phyloP scores from a whole-genome alignment of 495 filamentous ascomycete species.

The Penicillium pancosmium region DNA sequence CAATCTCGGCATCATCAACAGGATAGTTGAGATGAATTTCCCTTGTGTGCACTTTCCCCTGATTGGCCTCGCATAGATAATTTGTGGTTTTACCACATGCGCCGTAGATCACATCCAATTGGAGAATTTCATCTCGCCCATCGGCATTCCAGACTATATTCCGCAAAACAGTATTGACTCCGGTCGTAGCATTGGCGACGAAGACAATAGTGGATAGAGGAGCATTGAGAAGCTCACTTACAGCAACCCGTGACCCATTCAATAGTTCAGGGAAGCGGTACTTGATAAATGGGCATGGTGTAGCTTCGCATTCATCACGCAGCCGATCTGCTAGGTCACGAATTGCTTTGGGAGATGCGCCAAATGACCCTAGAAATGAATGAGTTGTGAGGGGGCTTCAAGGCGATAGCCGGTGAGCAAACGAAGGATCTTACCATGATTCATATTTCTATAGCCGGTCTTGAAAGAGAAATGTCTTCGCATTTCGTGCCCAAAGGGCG shows the following conservation, averaged over 20 bases:
- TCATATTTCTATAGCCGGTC: constrained; percentile 64
- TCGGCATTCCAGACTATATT: constrained; percentile 59
- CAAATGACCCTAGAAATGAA: constrained; percentile 64
- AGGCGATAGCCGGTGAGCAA: not conserved
- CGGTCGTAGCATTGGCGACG: constrained; percentile 73
- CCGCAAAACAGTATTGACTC: constrained; percentile 73
- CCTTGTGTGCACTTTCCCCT: constrained; percentile 23
- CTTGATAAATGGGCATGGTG: constrained; percentile 70
- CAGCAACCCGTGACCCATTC: constrained; percentile 60
- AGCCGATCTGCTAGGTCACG: constrained; percentile 53
- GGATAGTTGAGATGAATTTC: constrained; percentile 54
- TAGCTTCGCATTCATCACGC: constrained; percentile 59
- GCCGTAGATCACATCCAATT: constrained; percentile 70
- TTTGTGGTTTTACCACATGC: constrained; percentile 67
- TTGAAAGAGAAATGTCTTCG: constrained; percentile 66
- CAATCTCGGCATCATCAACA: constrained; percentile 55
- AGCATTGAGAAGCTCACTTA: constrained; percentile 64
- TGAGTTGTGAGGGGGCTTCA: constrained; percentile 6
- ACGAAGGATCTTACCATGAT: constrained; percentile 60
- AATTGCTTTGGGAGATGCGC: constrained; percentile 63
- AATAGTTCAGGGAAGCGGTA: constrained; percentile 61
- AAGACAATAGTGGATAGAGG: constrained; percentile 65
- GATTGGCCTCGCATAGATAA: constrained; percentile 65
- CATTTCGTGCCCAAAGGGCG: constrained; percentile 54
- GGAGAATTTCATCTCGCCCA: constrained; percentile 54